A percentile compares a stretch with the other conserved stretches of the same genome.
phyloP scores from a whole-genome alignment of 441 rosid species.

The Pelargonium myrrhifolium region DNA sequence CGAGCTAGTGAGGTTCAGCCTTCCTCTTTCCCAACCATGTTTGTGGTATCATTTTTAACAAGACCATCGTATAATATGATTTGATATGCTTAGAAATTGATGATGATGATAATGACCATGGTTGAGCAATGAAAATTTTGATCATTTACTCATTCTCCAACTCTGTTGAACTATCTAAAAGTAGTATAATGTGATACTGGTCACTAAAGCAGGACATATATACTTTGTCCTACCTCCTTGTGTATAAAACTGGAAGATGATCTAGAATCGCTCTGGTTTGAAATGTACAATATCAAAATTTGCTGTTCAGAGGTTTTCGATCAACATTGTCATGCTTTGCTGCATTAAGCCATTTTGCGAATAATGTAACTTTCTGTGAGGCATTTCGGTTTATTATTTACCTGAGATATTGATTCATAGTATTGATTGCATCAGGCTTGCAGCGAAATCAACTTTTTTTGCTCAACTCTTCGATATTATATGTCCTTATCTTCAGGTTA shows the following conservation, averaged over 20 bases:
- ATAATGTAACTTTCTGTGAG: neutral
- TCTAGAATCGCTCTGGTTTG: neutral
- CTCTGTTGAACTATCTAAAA: neutral
- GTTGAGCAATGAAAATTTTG: neutral
- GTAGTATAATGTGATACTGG: neutral
- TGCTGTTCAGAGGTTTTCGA: neutral
- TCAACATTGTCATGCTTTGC: slow-evolving; percentile 3
- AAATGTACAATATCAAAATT: neutral
- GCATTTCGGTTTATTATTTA: neutral
- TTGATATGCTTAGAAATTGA: neutral
- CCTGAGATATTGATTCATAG: neutral
- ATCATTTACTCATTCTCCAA: neutral
- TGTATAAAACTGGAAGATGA: neutral
- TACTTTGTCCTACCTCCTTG: neutral
- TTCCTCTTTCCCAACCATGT: neutral
- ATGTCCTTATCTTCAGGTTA: slow-evolving; percentile 66
- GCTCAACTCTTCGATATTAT: slow-evolving; percentile 38
- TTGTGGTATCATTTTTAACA: slow-evolving; percentile 1
- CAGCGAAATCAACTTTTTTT: slow-evolving; percentile 42
- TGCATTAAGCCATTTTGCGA: neutral
- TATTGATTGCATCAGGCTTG: slow-evolving; percentile 40
- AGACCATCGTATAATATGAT: too few relatives aligned
- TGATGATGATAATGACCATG: neutral
- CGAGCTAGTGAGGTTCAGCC: neutral
- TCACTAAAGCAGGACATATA: neutral